Percentiles rank a stretch among this genome's conserved stretches.
These are phyloP conservation scores for Ceraceosorus bombacis DNA, from an alignment of 1,284 basidiomycete genomes.

Conservation along the genomic window DNA sequence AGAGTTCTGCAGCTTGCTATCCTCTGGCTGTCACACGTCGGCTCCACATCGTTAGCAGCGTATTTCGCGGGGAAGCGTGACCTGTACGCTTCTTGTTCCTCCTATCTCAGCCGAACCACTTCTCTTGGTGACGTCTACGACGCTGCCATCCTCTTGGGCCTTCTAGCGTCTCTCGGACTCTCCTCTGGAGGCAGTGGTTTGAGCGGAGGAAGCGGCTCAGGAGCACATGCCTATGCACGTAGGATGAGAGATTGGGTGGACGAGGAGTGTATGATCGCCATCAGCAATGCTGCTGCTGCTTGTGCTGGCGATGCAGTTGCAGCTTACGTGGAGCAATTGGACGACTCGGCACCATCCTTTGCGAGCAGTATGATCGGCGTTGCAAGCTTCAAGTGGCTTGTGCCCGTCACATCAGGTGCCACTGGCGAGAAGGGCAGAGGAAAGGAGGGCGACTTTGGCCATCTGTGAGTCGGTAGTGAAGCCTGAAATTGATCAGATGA, in stretches of 20 bases:
- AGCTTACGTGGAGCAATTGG: slow-evolving; percentile 18
- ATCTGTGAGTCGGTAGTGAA: neutral
- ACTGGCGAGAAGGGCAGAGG: neutral
- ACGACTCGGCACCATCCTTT: slow-evolving; percentile 22
- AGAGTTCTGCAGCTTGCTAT: slow-evolving; percentile 28
- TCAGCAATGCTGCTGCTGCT: slow-evolving; percentile 17
- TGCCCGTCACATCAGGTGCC: neutral
- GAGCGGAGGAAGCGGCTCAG: slow-evolving; percentile 5
- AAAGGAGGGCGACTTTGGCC: slow-evolving; percentile 1
- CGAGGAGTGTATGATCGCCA: slow-evolving; percentile 24
- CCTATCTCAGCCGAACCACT: slow-evolving; percentile 17
- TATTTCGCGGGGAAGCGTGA: slow-evolving; percentile 39
- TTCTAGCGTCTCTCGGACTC: slow-evolving; percentile 39
- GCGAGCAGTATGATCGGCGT: slow-evolving; percentile 19
- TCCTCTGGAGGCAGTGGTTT: slow-evolving; percentile 2
- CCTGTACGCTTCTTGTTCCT: slow-evolving; percentile 29
- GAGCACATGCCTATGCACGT: slow-evolving; percentile 19
- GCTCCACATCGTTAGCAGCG: slow-evolving; percentile 32
- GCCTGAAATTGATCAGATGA: neutral
- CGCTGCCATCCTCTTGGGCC: slow-evolving; percentile 31
- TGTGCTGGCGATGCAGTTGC: slow-evolving; percentile 19
- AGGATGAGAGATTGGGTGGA: slow-evolving; percentile 31
- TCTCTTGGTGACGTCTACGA: slow-evolving; percentile 31
- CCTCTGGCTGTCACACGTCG: slow-evolving; percentile 29
- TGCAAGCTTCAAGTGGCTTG: slow-evolving; percentile 25